phyloP scores from a whole-genome alignment of 345 rosid species.

The Citrus sp. region DNA sequence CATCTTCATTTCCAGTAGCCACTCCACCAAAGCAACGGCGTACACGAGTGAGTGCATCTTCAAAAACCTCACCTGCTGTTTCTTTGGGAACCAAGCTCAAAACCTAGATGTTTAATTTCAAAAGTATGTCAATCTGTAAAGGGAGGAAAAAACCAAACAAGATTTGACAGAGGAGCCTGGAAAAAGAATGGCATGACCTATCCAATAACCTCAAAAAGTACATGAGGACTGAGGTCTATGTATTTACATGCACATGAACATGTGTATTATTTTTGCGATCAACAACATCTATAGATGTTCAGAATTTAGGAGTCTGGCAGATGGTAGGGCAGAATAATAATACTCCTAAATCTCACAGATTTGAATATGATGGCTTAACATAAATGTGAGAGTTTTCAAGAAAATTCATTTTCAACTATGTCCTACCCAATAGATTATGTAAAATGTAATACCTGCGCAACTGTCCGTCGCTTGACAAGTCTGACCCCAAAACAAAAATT shows the following conservation, averaged over 20 bases:
- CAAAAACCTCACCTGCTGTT: conserved; percentile 31
- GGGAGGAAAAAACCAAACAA: neutral
- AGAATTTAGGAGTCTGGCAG: neutral
- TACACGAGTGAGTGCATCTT: conserved; percentile 35
- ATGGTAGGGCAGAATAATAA: neutral
- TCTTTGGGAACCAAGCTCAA: conserved; percentile 33
- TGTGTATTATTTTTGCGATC: neutral
- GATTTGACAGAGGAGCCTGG: neutral
- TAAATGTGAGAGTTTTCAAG: neutral
- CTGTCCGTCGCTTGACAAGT: conserved; percentile 22
- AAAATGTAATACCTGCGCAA: conserved; percentile 20
- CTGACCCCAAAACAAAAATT: conserved; percentile 31
- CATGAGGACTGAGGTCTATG: neutral
- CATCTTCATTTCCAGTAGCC: conserved; percentile 20
- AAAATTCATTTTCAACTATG: neutral
- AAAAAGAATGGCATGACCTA: neutral
- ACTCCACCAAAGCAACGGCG: conserved; percentile 37
- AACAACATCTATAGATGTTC: neutral
- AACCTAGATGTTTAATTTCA: conserved; percentile 17
- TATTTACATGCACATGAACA: neutral
- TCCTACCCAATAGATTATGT: neutral
- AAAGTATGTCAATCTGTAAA: neutral
- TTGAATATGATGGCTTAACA: neutral
- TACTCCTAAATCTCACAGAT: neutral
- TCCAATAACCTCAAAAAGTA: neutral